Conservation (phyloP, 768 basidiomycete genomes). For the Tricholoma furcatifolium region DNA sequence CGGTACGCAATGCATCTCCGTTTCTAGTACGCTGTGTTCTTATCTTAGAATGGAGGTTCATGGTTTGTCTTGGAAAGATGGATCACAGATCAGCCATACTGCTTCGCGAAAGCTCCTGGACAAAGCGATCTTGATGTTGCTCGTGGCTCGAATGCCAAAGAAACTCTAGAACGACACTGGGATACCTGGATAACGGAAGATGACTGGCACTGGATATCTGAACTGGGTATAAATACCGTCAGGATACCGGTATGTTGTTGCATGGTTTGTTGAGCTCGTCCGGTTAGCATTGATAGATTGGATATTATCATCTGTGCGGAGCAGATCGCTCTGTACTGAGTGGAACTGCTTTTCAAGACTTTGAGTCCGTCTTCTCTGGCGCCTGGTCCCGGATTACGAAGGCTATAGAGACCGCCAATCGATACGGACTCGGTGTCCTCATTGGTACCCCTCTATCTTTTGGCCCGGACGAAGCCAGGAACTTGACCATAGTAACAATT, state of each 20-base stretch:
- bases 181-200: constrained; percentile 64
- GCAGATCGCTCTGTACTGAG: constrained; percentile 54
- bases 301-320: constrained; percentile 69
- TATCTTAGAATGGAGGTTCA: constrained; percentile 44
- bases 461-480: neutral
- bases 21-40: neutral
- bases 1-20: constrained; percentile 39
- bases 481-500: neutral
- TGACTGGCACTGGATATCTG: constrained; percentile 64
- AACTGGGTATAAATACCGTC: constrained; percentile 59
- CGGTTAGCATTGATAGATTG: constrained; percentile 45
- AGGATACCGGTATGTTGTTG: constrained; percentile 52
- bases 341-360: constrained; percentile 64
- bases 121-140: constrained; percentile 75
- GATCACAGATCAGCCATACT: constrained; percentile 65
- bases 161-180: constrained; percentile 67
- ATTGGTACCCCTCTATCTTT: constrained; percentile 44
- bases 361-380: constrained; percentile 49
- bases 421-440: constrained; percentile 67
- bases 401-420: constrained; percentile 58
- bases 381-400: constrained; percentile 66
- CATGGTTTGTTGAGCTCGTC: constrained; percentile 3
- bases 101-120: constrained; percentile 46
- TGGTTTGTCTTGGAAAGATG: constrained; percentile 83
- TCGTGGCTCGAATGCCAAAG: constrained; percentile 45